Evolutionary conservation across 371 early-diverging fungal species (phyloP).

Genomic region (Fennellomyces sp.): DNA sequence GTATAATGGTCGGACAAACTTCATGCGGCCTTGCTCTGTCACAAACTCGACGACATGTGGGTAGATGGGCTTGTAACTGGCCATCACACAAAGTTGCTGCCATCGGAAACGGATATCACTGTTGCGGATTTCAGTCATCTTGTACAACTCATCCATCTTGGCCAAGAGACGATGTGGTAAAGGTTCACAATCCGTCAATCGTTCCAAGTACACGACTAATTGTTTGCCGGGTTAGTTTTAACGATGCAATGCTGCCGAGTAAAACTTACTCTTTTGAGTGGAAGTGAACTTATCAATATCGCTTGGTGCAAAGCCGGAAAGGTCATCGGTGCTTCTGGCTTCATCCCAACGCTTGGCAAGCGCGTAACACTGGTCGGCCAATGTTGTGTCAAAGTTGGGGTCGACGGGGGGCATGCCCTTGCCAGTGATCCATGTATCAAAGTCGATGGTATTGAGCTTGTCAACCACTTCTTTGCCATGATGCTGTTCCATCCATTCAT

Average conservation of each 20-base stretch:
- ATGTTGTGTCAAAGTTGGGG: constrained; percentile 83
- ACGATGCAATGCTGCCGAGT: no score
- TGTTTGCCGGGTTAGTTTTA: no score
- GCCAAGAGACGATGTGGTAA: constrained; percentile 65
- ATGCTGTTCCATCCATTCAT: constrained; percentile 66
- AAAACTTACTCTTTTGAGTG: constrained; percentile 72
- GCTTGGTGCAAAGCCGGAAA: constrained; percentile 55
- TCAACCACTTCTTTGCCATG: constrained; percentile 69
- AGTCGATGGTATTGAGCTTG: constrained; percentile 78
- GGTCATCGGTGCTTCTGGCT: constrained; percentile 51
- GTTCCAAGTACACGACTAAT: constrained; percentile 86
- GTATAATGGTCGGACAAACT: constrained; percentile 87
- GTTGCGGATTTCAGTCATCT: constrained; percentile 73
- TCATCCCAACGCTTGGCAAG: constrained; percentile 81
- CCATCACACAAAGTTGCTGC: constrained; percentile 81
- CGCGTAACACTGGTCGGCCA: constrained; percentile 81
- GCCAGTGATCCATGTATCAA: constrained; percentile 87
- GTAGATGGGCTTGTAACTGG: constrained; percentile 78
- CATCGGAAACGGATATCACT: constrained; percentile 89
- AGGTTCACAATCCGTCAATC: constrained; percentile 70
- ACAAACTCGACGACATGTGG: constrained; percentile 80
- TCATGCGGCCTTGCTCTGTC: constrained; percentile 93
- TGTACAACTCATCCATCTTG: constrained; percentile 76
- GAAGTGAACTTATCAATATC: constrained; percentile 72
- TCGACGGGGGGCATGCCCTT: constrained; percentile 90